Percentiles rank a stretch among this genome's conserved stretches.
Conservation (phyloP, 1,139 yeast species). For the Candida albicans region DNA sequence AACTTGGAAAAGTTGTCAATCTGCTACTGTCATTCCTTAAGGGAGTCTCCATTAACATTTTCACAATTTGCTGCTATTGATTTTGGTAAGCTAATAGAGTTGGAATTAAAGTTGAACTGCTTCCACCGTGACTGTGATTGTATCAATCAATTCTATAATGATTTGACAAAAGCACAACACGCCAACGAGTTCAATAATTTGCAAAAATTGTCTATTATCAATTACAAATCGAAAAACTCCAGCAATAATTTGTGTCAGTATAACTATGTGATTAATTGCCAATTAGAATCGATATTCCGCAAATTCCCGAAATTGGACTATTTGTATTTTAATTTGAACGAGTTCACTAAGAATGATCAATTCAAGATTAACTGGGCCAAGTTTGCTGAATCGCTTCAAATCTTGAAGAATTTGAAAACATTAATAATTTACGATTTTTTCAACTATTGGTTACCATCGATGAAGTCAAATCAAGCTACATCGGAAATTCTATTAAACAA, state of each 20-base stretch:
- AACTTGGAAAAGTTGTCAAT: conserved; percentile 13
- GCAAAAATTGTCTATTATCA: conserved; percentile 11
- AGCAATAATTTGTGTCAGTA: conserved; percentile 12
- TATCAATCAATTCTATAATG: conserved; percentile 13
- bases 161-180: conserved; percentile 6
- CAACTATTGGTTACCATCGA: conserved; percentile 16
- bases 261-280: conserved; percentile 10
- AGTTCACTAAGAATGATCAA: conserved; percentile 9
- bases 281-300: conserved; percentile 7
- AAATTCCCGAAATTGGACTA: conserved; percentile 11
- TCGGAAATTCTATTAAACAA: conserved; percentile 9
- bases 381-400: conserved; percentile 3
- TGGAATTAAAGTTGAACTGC: conserved; percentile 16
- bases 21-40: conserved; percentile 14
- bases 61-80: conserved; percentile 7
- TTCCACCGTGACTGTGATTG: conserved; percentile 15
- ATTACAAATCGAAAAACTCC: conserved; percentile 14
- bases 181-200: conserved; percentile 10
- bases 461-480: conserved; percentile 7
- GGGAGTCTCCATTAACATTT: conserved; percentile 8
- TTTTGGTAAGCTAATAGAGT: conserved; percentile 10
- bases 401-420: conserved; percentile 3
- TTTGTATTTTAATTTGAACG: conserved; percentile 12
- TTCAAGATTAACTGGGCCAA: conserved; percentile 12
- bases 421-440: conserved; percentile 15